These are phyloP conservation scores for Neurospora sp. DNA, from an alignment of 495 filamentous ascomycete genomes.

Conservation along the genomic window DNA sequence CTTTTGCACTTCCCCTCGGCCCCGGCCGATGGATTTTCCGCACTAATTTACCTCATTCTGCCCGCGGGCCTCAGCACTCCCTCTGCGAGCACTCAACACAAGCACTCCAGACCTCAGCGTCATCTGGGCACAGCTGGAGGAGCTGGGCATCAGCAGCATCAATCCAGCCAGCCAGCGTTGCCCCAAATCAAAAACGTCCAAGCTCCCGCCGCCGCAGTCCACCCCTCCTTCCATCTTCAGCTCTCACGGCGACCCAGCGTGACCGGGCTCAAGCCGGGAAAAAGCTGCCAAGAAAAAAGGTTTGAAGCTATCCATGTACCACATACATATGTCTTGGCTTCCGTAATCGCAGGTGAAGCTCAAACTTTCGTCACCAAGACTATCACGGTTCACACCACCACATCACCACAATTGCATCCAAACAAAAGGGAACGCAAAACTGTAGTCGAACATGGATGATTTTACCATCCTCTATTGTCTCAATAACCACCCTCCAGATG, in stretches of 20 bases:
- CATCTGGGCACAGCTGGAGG: background rate
- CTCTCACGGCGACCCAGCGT: background rate
- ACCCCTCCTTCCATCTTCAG: background rate
- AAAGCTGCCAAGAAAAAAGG: background rate
- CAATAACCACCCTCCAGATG: background rate
- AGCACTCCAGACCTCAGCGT: background rate
- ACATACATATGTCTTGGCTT: background rate
- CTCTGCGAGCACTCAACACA: background rate
- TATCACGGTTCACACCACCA: background rate
- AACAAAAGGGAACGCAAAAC: background rate
- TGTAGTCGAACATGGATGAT: background rate
- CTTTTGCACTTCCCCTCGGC: background rate
- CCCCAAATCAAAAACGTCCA: background rate
- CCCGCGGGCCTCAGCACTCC: background rate
- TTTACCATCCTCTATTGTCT: background rate
- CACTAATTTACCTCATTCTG: constrained; percentile 1
- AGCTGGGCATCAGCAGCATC: background rate
- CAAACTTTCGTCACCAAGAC: background rate
- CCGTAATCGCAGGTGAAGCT: background rate
- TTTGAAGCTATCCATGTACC: background rate
- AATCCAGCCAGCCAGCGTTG: background rate
- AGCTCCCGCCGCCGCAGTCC: background rate
- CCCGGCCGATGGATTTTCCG: constrained; percentile 20
- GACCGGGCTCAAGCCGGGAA: background rate
- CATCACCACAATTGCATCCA: background rate